Percentiles rank a stretch among this genome's conserved stretches.
Conservation (phyloP, 169 alveolate species). For the Plasmodium coatneyi region DNA sequence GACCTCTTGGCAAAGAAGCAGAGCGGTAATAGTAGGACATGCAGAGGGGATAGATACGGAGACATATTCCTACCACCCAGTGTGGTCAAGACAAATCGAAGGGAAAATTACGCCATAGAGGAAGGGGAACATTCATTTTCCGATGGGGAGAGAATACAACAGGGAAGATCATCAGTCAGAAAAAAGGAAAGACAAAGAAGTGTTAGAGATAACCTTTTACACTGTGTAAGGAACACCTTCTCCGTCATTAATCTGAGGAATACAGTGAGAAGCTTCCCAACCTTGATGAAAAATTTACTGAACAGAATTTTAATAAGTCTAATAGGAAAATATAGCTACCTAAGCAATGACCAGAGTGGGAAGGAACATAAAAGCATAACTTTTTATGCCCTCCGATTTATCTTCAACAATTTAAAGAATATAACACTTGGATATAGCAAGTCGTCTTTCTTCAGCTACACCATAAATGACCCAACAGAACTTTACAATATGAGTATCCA, state of each 20-base stretch:
- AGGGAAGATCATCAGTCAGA: not conserved
- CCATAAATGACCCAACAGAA: conserved; percentile 41
- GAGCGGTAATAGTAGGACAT: not conserved
- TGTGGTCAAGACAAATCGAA: not conserved
- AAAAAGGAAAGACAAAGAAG: not conserved
- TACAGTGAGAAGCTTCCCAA: conserved; percentile 24
- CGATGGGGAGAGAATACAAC: not conserved
- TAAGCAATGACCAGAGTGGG: not conserved
- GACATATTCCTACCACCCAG: not conserved
- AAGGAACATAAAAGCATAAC: conserved; percentile 42
- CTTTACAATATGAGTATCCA: conserved; percentile 57
- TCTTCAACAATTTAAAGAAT: conserved; percentile 37
- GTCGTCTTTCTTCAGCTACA: conserved; percentile 11
- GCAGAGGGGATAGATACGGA: not conserved
- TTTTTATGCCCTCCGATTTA: conserved; percentile 36
- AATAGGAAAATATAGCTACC: conserved; percentile 40
- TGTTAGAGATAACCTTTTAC: not conserved
- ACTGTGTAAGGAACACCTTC: conserved; percentile 4
- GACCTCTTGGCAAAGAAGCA: not conserved
- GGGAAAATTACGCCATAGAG: not conserved
- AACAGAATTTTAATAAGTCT: conserved; percentile 38
- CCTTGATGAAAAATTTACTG: conserved; percentile 14
- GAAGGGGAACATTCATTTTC: not conserved
- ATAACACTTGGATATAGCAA: conserved; percentile 19
- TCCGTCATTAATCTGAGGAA: conserved; percentile 20